Percentiles rank a stretch among this genome's conserved stretches.
These are phyloP conservation scores for Cordyceps javanica DNA, from an alignment of 2,329 filamentous ascomycete genomes.

Conservation along the genomic window DNA sequence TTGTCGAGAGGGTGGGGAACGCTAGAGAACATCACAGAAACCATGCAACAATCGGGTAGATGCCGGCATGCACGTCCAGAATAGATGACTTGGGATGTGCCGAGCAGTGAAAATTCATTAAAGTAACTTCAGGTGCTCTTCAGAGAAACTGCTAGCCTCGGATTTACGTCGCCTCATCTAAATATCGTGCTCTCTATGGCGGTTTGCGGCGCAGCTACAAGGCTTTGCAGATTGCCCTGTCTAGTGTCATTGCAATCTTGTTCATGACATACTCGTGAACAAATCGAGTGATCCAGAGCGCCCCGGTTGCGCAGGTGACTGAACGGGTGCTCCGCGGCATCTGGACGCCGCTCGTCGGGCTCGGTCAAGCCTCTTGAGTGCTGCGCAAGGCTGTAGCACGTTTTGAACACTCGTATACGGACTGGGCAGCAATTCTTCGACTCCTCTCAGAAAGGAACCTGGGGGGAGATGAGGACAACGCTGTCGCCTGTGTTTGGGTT, in stretches of 20 bases:
- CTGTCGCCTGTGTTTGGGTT: slow-evolving; percentile 52
- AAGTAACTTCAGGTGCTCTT: too few species aligned
- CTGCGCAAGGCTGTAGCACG: not conserved
- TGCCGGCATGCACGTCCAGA: not conserved
- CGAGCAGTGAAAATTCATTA: not conserved
- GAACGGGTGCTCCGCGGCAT: too few species aligned
- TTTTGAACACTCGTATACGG: not conserved
- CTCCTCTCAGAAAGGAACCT: slow-evolving; percentile 36
- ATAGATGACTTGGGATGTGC: not conserved
- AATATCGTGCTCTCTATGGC: not conserved
- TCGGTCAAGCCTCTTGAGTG: not conserved
- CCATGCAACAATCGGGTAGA: not conserved
- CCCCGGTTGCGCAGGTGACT: not conserved
- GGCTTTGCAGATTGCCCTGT: not conserved
- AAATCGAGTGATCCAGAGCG: not conserved
- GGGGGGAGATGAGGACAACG: slow-evolving; percentile 65
- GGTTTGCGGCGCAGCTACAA: not conserved
- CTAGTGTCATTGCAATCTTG: not conserved
- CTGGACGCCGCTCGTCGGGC: not conserved
- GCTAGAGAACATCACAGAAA: not conserved
- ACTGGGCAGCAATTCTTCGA: not conserved
- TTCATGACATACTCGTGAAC: not conserved
- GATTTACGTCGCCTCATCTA: not conserved
- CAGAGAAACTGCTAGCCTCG: not conserved
- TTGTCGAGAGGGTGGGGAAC: slow-evolving; percentile 3